Conservation (phyloP, 805 yeast species). For the Hanseniaspora pseudoguilliermondii region DNA sequence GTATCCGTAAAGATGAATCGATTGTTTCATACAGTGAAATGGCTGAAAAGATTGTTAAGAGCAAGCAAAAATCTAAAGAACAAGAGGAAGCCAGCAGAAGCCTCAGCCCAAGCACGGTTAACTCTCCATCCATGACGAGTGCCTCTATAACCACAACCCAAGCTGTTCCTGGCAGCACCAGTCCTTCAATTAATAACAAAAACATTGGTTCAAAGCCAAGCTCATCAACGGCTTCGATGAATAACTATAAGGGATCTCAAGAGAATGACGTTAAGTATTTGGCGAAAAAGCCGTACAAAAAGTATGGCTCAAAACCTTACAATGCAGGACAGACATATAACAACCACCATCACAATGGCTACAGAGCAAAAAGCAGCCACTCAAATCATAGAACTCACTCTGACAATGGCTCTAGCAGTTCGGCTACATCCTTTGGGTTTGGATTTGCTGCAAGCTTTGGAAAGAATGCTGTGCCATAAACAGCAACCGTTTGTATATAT, state of each 20-base stretch:
- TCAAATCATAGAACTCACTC: neutral
- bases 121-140: neutral
- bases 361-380: neutral
- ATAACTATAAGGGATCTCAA: neutral
- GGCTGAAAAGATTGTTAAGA: neutral
- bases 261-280: neutral
- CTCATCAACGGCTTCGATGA: neutral
- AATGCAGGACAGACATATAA: neutral
- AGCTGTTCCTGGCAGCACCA: neutral
- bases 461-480: neutral
- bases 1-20: neutral
- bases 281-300: neutral
- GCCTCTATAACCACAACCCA: neutral
- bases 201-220: neutral
- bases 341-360: neutral
- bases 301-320: neutral
- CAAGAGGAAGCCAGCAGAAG: neutral
- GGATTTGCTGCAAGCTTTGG: constrained; percentile 4
- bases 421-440: neutral
- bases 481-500: neutral
- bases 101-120: neutral
- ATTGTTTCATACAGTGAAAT: constrained; percentile 1
- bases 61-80: constrained; percentile 1
- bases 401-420: constrained; percentile 16
- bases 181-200: neutral